Evolutionary conservation across 139 green algal species (phyloP).

Genomic region (Asterochloris sp.): DNA sequence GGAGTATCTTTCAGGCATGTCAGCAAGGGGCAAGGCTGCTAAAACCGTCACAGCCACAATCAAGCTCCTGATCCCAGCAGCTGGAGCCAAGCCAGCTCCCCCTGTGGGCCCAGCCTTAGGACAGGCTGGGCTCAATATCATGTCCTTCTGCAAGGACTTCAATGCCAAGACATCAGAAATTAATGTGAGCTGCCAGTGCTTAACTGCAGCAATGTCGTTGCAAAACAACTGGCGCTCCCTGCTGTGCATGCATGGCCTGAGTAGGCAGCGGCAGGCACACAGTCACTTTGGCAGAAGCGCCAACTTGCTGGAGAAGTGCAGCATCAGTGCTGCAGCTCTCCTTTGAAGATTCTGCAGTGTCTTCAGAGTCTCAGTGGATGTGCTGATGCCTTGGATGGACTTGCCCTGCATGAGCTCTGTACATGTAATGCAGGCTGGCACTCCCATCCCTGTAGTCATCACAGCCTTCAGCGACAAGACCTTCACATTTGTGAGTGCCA

Average conservation of each 20-base stretch:
- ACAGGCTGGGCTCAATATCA: conserved; percentile 97
- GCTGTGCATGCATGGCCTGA: background rate
- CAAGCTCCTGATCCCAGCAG: conserved; percentile 88
- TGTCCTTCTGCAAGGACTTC: conserved; percentile 99
- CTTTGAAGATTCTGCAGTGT: too few relatives aligned
- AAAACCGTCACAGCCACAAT: conserved; percentile 72
- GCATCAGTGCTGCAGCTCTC: too few relatives aligned
- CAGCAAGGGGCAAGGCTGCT: background rate
- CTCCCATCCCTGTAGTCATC: conserved; percentile 64
- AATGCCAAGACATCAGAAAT: conserved; percentile 91
- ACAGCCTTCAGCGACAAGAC: conserved; percentile 83
- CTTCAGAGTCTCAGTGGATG: too few relatives aligned
- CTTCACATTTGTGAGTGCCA: conserved; percentile 68
- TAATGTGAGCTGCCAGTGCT: conserved; percentile 39
- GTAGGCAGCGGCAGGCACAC: background rate
- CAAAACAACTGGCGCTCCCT: too few relatives aligned
- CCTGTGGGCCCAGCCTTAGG: conserved; percentile 93
- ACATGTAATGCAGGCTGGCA: conserved; percentile 38
- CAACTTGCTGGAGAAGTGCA: background rate
- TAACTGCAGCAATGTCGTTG: background rate
- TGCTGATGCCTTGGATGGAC: too few relatives aligned
- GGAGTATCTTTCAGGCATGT: too few relatives aligned
- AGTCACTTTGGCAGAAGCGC: background rate
- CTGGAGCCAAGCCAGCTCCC: conserved; percentile 89
- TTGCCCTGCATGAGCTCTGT: too few relatives aligned